Conservation (phyloP, 805 yeast genomes). For the Wickerhamiella sorbophila region DNA sequence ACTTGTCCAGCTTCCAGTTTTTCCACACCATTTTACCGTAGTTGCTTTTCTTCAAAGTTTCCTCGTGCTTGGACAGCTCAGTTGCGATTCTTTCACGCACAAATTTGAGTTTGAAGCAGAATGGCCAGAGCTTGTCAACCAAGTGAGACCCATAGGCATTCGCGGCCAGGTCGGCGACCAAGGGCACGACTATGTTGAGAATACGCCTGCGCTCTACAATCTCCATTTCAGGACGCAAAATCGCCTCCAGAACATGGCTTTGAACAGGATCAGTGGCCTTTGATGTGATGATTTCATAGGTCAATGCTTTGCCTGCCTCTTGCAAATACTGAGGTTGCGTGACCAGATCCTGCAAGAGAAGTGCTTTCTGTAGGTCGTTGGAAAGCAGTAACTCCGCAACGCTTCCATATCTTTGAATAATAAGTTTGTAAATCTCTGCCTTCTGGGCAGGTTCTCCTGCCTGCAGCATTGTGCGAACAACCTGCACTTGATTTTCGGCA, state of each 20-base stretch:
- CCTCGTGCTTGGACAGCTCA: conserved; percentile 42
- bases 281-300: conserved; percentile 45
- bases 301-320: conserved; percentile 45
- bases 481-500: conserved; percentile 17
- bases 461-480: conserved; percentile 14
- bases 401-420: neutral
- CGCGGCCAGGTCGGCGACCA: conserved; percentile 49
- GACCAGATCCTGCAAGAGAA: conserved; percentile 60
- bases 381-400: neutral
- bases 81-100: conserved; percentile 78
- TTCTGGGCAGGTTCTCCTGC: conserved; percentile 9
- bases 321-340: conserved; percentile 51
- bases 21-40: conserved; percentile 92
- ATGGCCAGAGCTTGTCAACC: conserved; percentile 70
- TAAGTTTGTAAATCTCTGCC: conserved; percentile 1
- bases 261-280: conserved; percentile 85
- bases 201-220: conserved; percentile 49
- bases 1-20: conserved; percentile 83
- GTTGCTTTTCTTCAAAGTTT: conserved; percentile 62
- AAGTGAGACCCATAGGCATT: conserved; percentile 87
- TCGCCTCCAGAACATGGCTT: conserved; percentile 71
- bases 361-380: conserved; percentile 30
- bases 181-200: conserved; percentile 45
- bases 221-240: conserved; percentile 35
- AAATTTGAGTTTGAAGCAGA: conserved; percentile 61